Percentiles rank a stretch among this genome's conserved stretches.
phyloP scores from a whole-genome alignment of 2,329 filamentous ascomycete species.

The Aspergillus sp. region DNA sequence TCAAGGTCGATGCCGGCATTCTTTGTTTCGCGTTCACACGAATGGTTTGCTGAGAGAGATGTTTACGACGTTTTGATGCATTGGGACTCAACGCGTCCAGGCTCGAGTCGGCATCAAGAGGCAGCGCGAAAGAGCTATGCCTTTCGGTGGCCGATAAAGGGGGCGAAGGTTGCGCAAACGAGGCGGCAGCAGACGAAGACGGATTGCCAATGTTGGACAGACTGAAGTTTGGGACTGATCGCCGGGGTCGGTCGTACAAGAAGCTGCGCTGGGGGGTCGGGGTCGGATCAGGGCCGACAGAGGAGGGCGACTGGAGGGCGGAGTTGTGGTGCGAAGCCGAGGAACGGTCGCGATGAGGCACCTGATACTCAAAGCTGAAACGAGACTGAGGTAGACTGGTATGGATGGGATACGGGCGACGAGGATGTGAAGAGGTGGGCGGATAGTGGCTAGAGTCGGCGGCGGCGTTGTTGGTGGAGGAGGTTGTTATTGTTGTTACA shows the following conservation, averaged over 20 bases:
- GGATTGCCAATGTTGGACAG: constrained; percentile 11
- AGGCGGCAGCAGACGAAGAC: constrained; percentile 8
- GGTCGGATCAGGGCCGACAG: constrained; percentile 47
- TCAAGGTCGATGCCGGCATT: constrained; percentile 28
- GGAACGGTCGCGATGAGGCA: constrained; percentile 15
- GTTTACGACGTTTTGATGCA: constrained; percentile 24
- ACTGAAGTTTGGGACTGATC: constrained; percentile 22
- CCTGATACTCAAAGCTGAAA: constrained; percentile 19
- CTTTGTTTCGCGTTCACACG: constrained; percentile 26
- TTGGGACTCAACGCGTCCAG: constrained; percentile 19
- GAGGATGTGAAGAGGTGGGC: constrained; percentile 7
- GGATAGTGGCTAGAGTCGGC: constrained; percentile 1
- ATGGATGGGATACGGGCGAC: constrained; percentile 6
- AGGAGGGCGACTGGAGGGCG: constrained; percentile 24
- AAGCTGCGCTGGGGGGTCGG: constrained; percentile 43
- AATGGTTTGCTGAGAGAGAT: constrained; percentile 14
- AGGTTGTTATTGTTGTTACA: not conserved
- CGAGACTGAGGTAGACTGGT: constrained; percentile 14
- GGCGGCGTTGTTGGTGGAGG: constrained; percentile 17
- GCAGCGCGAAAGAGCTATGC: too few relatives aligned
- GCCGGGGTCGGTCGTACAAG: constrained; percentile 30
- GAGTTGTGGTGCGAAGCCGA: constrained; percentile 15
- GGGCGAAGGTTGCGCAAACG: too few relatives aligned
- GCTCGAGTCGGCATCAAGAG: constrained; percentile 10
- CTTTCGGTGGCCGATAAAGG: not conserved